phyloP scores from a whole-genome alignment of 495 filamentous ascomycete species.

The Trichoderma gamsii region DNA sequence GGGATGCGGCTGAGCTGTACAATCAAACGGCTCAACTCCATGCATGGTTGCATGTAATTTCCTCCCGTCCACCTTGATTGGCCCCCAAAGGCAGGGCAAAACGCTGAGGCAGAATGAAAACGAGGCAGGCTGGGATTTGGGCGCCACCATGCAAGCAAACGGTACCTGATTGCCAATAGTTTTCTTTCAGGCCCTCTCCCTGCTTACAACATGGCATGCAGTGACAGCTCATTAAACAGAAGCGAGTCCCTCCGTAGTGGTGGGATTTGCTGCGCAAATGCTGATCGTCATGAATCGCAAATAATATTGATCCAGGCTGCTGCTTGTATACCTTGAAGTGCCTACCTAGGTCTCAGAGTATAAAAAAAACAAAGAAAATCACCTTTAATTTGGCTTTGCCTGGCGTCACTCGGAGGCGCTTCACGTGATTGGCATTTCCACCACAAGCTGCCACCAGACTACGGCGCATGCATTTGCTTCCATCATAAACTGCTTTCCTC shows the following conservation, averaged over 20 bases:
- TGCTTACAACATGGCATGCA: neutral
- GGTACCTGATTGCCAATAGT: neutral
- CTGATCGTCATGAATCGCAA: neutral
- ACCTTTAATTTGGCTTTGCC: no score
- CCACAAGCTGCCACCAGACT: neutral
- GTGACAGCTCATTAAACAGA: slow-evolving; percentile 4
- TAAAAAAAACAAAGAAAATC: no score
- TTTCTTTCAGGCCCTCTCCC: neutral
- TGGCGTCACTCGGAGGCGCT: neutral
- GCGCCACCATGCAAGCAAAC: neutral
- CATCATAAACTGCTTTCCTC: neutral
- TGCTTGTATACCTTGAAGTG: no score
- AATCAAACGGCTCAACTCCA: neutral
- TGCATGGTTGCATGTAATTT: slow-evolving; percentile 2
- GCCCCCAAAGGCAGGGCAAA: neutral
- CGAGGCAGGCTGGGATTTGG: neutral
- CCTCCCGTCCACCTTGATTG: neutral
- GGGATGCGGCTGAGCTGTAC: neutral
- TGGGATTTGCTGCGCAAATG: neutral
- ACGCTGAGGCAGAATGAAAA: neutral
- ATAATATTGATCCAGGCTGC: neutral
- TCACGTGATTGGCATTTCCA: slow-evolving; percentile 5
- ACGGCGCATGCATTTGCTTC: slow-evolving; percentile 9
- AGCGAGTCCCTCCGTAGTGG: neutral
- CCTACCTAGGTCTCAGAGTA: no score